A percentile compares a stretch with the other conserved stretches of the same genome.
These are phyloP conservation scores for Syncephalastrum racemosum DNA, from an alignment of 371 early-diverging fungal genomes.

Conservation along the genomic window DNA sequence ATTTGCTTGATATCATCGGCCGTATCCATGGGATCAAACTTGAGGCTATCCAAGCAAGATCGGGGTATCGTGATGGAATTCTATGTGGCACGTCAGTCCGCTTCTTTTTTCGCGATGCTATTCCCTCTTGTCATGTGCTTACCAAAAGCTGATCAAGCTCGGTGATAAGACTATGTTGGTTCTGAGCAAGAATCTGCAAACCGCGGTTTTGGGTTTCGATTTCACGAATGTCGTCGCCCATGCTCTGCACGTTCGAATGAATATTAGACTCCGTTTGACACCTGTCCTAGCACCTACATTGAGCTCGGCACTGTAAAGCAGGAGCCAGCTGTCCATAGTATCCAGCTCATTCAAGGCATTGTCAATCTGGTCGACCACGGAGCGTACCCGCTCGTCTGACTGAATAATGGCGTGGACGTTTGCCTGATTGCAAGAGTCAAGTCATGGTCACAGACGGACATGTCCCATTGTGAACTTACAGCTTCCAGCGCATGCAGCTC, in stretches of 20 bases:
- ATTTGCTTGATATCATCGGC: slow-evolving; percentile 74
- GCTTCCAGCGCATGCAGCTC: slow-evolving; percentile 77
- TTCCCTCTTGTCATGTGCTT: slow-evolving; percentile 21
- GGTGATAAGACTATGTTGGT: slow-evolving; percentile 78
- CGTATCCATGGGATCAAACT: slow-evolving; percentile 82
- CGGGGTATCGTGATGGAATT: slow-evolving; percentile 41
- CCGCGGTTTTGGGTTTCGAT: slow-evolving; percentile 91
- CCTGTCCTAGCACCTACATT: slow-evolving; percentile 56
- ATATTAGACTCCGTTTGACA: not conserved
- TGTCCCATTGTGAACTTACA: slow-evolving; percentile 38
- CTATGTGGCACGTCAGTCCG: slow-evolving; percentile 10
- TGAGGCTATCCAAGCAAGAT: slow-evolving; percentile 56
- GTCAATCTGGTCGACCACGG: slow-evolving; percentile 81
- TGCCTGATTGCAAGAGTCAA: slow-evolving; percentile 45
- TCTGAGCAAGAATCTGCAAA: slow-evolving; percentile 83
- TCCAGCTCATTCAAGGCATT: slow-evolving; percentile 76
- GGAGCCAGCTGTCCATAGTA: slow-evolving; percentile 83
- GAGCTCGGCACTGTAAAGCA: slow-evolving; percentile 82
- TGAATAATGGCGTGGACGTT: slow-evolving; percentile 93
- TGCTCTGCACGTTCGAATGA: slow-evolving; percentile 52
- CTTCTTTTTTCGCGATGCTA: not conserved
- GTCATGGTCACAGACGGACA: not conserved
- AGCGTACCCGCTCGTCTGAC: slow-evolving; percentile 83
- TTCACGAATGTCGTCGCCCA: slow-evolving; percentile 94
- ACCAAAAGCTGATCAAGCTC: slow-evolving; percentile 83